phyloP scores from a whole-genome alignment of 2,329 filamentous ascomycete species.

The Aspergillus amoenus region DNA sequence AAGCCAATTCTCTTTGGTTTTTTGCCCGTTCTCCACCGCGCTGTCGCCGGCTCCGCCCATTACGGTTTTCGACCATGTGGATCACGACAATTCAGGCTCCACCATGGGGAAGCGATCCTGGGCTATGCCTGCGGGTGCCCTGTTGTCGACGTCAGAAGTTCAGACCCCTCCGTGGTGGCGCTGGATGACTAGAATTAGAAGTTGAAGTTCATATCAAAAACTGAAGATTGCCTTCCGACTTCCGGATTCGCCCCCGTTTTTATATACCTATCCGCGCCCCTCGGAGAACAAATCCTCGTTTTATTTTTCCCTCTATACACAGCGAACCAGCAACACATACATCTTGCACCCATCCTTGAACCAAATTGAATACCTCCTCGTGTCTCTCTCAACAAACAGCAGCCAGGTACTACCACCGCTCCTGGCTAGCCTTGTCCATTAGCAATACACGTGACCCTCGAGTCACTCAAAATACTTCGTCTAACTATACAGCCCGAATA shows the following conservation, averaged over 20 bases:
- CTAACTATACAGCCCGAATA: background rate
- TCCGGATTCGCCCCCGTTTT: background rate
- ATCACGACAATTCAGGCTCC: slow-evolving; percentile 8
- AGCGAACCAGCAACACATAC: background rate
- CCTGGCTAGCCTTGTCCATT: background rate
- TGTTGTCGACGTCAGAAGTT: slow-evolving; percentile 13
- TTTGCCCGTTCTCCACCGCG: background rate
- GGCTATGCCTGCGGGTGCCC: slow-evolving; percentile 1
- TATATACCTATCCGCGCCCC: background rate
- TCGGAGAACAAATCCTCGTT: background rate
- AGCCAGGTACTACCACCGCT: background rate
- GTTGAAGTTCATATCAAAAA: slow-evolving; percentile 3
- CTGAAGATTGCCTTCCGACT: background rate
- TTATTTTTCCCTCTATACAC: background rate
- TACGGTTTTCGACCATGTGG: background rate
- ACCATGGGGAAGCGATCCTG: slow-evolving; percentile 1
- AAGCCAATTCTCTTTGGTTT: slow-evolving; percentile 5
- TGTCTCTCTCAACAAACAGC: background rate
- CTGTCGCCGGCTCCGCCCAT: background rate
- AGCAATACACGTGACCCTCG: background rate
- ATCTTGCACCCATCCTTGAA: background rate
- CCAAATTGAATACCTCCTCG: background rate
- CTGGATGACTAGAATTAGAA: background rate
- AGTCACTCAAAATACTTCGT: background rate
- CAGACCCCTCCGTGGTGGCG: slow-evolving; percentile 2